Evolutionary conservation across 495 filamentous ascomycete genomes (phyloP), one percentile per base, ranked within the genome.

Genomic region (Bathelium albidoporum): DNA sequence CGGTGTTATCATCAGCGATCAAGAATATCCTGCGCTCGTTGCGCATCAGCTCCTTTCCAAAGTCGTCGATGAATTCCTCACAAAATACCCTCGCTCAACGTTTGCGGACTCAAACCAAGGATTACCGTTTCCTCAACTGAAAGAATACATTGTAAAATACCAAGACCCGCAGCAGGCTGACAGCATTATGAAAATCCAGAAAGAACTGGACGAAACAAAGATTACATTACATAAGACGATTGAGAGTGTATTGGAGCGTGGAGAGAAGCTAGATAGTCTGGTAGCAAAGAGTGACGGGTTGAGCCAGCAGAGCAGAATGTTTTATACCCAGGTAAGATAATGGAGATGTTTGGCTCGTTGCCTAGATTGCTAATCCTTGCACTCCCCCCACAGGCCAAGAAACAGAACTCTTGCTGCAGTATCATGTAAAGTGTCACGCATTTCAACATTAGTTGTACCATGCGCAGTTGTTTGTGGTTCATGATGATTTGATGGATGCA

Each of bases 161-260:
- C 70, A 72, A 64, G 70, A 72, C 64, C 70, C 70, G 49, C 53
- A 60, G 58, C 39, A 62, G 64, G 70, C 70, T 58, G 70, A 72
- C 64, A 69, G 70, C 43, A 84, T 98, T 60, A 78, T 80, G 69
- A 89, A 94, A 70, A 96, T 97, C 68, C 95, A 97, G 78, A 87
- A 89, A 77, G 92, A 98, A 77, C 81, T 98, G 65, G 91, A 97
- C 68, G 91, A 97, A 82, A 98, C 95, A 62, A 98, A 97, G 85
- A 94, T 96, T 72, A 86, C 95, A 52, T 82, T 98, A 63, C 91
- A 96, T 77, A 95, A 96, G 84, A 94, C 90, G n/a, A 93, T 95
- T 69, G 89, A 94, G 76, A 86, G 83, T 70, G 89, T 95, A 61
- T 76, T 96, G 69, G 88, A 95, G 77, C 81, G 91, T 41, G 88